Conservation (phyloP, 805 yeast genomes). For the Scheffersomyces ergatensis region DNA sequence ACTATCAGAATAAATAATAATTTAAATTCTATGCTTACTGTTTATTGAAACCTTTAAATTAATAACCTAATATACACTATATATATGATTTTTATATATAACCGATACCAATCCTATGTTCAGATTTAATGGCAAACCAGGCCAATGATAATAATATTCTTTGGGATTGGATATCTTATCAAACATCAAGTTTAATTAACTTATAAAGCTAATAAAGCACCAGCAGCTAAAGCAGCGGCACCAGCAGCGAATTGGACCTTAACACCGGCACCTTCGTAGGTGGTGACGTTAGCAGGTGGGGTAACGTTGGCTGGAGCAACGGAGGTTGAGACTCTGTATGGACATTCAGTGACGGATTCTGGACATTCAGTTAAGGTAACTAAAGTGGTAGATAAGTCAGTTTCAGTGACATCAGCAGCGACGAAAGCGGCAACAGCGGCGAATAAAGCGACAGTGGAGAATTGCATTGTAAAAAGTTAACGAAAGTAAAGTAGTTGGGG, state of each 20-base stretch:
- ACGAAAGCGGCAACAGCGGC: slow-evolving; percentile 34
- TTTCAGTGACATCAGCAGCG: slow-evolving; percentile 25
- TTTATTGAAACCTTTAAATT: not conserved
- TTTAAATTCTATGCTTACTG: not conserved
- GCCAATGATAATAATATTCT: not conserved
- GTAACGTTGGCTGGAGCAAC: slow-evolving; percentile 21
- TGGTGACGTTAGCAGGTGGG: slow-evolving; percentile 27
- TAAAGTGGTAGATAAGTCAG: slow-evolving; percentile 30
- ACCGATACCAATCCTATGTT: not conserved
- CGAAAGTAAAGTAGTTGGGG: slow-evolving; percentile 35
- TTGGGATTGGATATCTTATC: not conserved
- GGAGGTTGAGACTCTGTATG: slow-evolving; percentile 23
- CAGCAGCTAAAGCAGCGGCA: slow-evolving; percentile 48
- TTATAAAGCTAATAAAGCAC: slow-evolving; percentile 62
- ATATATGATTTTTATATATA: not conserved
- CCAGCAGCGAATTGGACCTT: slow-evolving; percentile 35
- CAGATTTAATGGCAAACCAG: not conserved
- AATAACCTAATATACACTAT: slow-evolving; percentile 1
- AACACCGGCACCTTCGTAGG: slow-evolving; percentile 39
- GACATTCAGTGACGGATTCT: slow-evolving; percentile 41
- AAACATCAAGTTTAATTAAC: slow-evolving; percentile 4
- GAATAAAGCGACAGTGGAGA: slow-evolving; percentile 35
- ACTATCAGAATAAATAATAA: too few species aligned
- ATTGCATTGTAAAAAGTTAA: slow-evolving; percentile 36
- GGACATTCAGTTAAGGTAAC: slow-evolving; percentile 44